phyloP scores from a whole-genome alignment of 345 rosid genomes.

The Noccaea caerulescens region DNA sequence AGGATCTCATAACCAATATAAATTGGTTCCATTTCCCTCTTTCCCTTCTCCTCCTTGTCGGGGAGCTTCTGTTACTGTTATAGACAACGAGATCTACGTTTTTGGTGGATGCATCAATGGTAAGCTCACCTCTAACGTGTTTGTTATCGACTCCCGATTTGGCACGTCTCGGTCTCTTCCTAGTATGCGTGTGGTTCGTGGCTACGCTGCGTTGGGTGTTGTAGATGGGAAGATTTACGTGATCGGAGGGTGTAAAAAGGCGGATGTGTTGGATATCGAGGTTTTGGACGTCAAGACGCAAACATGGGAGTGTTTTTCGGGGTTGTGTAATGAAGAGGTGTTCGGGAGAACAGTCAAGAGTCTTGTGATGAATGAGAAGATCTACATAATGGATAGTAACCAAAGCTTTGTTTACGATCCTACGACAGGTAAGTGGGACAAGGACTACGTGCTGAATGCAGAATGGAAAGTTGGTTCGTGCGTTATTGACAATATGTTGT shows the following conservation, averaged over 20 bases:
- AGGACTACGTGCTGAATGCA: constrained; percentile 46
- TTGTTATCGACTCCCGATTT: background rate
- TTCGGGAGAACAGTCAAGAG: constrained; percentile 1
- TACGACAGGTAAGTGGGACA: constrained; percentile 49
- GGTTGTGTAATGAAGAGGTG: background rate
- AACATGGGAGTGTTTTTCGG: constrained; percentile 44
- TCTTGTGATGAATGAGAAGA: constrained; percentile 17
- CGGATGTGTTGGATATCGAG: constrained; percentile 49
- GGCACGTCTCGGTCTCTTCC: background rate
- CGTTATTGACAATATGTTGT: constrained; percentile 62
- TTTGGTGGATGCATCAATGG: constrained; percentile 20
- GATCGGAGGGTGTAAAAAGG: constrained; percentile 65
- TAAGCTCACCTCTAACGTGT: background rate
- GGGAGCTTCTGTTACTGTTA: constrained; percentile 8
- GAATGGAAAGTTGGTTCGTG: constrained; percentile 70
- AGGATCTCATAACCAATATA: background rate
- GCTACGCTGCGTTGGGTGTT: constrained; percentile 43
- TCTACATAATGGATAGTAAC: background rate
- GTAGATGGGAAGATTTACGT: constrained; percentile 57
- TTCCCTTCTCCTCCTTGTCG: constrained; percentile 15
- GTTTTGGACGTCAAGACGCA: constrained; percentile 48
- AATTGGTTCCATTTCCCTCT: constrained; percentile 7
- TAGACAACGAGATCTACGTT: constrained; percentile 23
- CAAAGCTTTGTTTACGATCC: constrained; percentile 49
- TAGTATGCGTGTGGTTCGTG: constrained; percentile 19